Percentiles rank a stretch among this genome's conserved stretches.
Conservation (phyloP, 371 early-diverging fungal species). For the Funneliformis caledonium region DNA sequence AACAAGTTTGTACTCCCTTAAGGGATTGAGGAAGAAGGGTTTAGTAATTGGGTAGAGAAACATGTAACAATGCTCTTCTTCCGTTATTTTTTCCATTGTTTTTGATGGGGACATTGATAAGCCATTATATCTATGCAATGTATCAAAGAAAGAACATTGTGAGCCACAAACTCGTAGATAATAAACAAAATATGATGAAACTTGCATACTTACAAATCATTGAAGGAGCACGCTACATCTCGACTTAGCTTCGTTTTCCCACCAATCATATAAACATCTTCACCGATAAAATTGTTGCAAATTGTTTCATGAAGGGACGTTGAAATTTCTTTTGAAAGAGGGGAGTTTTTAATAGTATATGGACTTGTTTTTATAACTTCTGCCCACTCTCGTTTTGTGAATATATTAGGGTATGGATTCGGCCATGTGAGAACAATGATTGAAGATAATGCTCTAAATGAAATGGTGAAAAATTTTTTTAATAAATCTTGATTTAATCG, state of each 20-base stretch:
- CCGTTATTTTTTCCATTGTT: slow-evolving; percentile 15
- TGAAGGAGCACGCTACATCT: slow-evolving; percentile 14
- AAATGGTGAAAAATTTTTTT: slow-evolving; percentile 20
- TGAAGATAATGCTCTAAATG: slow-evolving; percentile 32
- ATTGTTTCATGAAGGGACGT: slow-evolving; percentile 32
- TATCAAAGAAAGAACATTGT: slow-evolving; percentile 3
- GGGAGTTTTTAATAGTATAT: slow-evolving; percentile 23
- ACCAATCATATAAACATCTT: slow-evolving; percentile 16
- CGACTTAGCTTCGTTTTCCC: slow-evolving; percentile 3
- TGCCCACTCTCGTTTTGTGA: slow-evolving; percentile 38
- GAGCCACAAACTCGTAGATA: slow-evolving; percentile 8
- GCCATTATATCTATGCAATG: slow-evolving; percentile 36
- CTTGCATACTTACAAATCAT: slow-evolving; percentile 29
- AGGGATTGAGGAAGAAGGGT: slow-evolving; percentile 18
- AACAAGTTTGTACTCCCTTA: slow-evolving; percentile 36
- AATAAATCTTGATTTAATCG: slow-evolving; percentile 11
- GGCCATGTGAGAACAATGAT: slow-evolving; percentile 21
- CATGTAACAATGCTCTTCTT: slow-evolving; percentile 19
- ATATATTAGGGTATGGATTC: slow-evolving; percentile 23
- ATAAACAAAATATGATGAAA: slow-evolving; percentile 36
- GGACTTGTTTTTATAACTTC: slow-evolving; percentile 37
- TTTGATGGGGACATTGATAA: slow-evolving; percentile 28
- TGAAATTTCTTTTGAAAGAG: slow-evolving; percentile 38
- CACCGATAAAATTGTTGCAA: slow-evolving; percentile 26
- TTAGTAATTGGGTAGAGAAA: slow-evolving; percentile 28